Base-by-base conservation (phyloP, 106 monocot genomes). In the Hemerocallis citrina region DNA sequence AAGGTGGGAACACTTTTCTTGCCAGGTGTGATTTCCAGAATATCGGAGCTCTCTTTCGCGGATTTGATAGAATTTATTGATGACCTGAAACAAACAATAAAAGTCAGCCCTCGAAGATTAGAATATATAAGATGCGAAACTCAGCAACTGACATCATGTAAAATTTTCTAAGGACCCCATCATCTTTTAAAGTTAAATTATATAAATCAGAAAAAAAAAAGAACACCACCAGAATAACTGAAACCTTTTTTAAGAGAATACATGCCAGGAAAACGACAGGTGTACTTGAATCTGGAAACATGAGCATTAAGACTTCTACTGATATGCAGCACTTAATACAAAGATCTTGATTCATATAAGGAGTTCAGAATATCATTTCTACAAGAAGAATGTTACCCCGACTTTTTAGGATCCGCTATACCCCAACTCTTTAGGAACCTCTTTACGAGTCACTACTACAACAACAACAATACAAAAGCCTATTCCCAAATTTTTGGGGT, bases 1-100 rank as follows among this genome's bases (percentile, higher is more conserved):
- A 75, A 98, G 91, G 42, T 62, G 70, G 19, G 77, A 77, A 57
- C 84, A 92, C 62, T 82, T 92, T 14, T 76, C 88, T 71, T 85
- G 72, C 74, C 65, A 76, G 61, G 76, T 77, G 39, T 22, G 44
- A 75, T 54, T 49, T 36, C 37, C 37, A 46, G 50, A 70, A n/a
- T 27, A 65, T 28, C 76, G 77, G 35, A 34, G 59, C 39, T 84
- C 79, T 63, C 58, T 84, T 48, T 77, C 65, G 24, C 84, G 74
- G 37, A 92, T 69, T 4, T 81, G 79, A 75, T 74, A 88, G 34
- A 98, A 92, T 66, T 85, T 98, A 19, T 58, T 72, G 56, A 85
- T 50, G 55, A 92, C 87, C 91, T 91, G 68, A 59, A 81, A 77
- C n/a, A 56, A 52, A 62, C 57, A 48, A 10, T 56, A 3, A 20